Evolutionary conservation across 2,329 filamentous ascomycete genomes (phyloP), one percentile per base, ranked within the genome.

Genomic region (Rugonectria rugulosa): DNA sequence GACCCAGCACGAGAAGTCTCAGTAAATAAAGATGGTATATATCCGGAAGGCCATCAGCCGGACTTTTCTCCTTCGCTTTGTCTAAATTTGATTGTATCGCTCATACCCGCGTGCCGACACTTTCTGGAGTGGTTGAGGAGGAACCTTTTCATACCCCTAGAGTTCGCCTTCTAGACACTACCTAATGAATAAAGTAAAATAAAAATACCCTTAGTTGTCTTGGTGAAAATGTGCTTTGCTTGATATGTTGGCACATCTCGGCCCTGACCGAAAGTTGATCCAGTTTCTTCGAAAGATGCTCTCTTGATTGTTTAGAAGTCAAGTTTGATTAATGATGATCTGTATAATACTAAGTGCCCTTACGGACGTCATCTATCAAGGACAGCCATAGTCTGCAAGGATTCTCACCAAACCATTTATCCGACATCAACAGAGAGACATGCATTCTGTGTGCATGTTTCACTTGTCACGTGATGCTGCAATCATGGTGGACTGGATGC

Each of bases 1-100:
- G 51, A 95, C 90, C 59, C 90, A 95, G 79, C 92, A 96, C 81
- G 91, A 96, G 82, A 94, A 93, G 84, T 90, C 87, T 66, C 81
- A 87, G 76, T 93, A 89, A 75, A 73, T 70, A 67, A 52, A 57
- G 66, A 65, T 68, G 63, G 66, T 70, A 73, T 72, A 75, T 77
- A 75, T 70, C 73, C 72, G 70, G 68, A 67, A 53, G 66, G 64
- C 66, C 61, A 69, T 70, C 64, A 56, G 66, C 70, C 67, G 71
- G 71, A 65, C 68, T 69, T 72, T 74, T 75, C 70, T 65, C 68
- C 65, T 76, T 75, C 67, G 67, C 64, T 65, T 60, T 73, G 72
- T 75, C 71, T 67, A 74, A 74, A 73, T 74, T 74, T 74, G 68
- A 70, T 64, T 70, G 70, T 73, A 73, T 62, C 72, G 70, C 69